Evolutionary conservation across 2,329 filamentous ascomycete species (phyloP), one percentile per base, ranked within the genome.

Genomic region (Epichloe elymi): DNA sequence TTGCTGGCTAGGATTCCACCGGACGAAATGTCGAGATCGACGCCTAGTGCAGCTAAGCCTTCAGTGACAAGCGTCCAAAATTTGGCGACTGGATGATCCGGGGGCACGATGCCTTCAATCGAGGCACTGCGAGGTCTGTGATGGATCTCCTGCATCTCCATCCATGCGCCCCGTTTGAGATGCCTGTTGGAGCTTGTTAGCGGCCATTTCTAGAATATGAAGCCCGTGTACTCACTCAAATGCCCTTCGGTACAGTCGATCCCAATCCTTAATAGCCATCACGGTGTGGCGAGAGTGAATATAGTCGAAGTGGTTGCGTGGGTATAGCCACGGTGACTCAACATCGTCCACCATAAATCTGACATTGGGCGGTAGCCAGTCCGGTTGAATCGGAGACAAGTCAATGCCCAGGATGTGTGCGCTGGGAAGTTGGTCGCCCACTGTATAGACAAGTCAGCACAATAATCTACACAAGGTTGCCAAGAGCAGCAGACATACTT

Each of bases 251-350:
- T 80, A 69, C 0, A 81, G 60, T 14, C 59, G 66, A 2, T 68
- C 68, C 77, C 78, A 82, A 57, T 81, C 70, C 46, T 70, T 74
- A 52, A 82, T 74, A 2, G 73, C 75, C 67, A 75, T 72, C 14
- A 76, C 73, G 1, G 76, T 74, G 51, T 78, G 73, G 3, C 80
- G 70, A n/a, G 74, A 72, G 59, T 82, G 79, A 36, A 83, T 72
- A 53, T 79, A 80, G 60, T 83, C 78, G 50, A 80, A 82, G 48
- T 74, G 70, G 53, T 78, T 72, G 4, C 61, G 59, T 5, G 74
- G 72, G 54, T 78, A 71, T 15, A 79, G 61, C 78, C 78, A 82
- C 4, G 70, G 68, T 51, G 70, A 71, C 61, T 82, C 78, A 26
- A 75, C 69, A 54, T 82, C 78, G 52, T 82, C 78, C 11, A 81